Conservation (phyloP, 1,284 basidiomycete species). For the Sanguinoderma infundibulare region DNA sequence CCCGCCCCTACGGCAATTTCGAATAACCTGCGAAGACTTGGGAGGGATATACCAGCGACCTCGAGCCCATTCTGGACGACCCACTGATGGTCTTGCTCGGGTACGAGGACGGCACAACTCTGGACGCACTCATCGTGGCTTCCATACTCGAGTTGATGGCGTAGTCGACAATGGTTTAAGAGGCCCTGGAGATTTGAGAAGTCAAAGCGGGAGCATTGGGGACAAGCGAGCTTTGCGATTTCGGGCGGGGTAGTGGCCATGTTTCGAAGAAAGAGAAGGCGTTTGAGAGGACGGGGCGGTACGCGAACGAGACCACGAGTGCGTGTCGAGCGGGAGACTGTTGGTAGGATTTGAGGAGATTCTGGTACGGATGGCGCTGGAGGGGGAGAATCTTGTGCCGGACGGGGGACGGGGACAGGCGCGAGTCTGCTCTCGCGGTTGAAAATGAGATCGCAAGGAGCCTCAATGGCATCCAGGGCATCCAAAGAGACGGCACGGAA, state of each 20-base stretch:
- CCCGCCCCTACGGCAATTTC: slow-evolving; percentile 65
- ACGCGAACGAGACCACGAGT: slow-evolving; percentile 43
- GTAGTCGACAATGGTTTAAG: slow-evolving; percentile 73
- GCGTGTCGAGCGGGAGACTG: slow-evolving; percentile 28
- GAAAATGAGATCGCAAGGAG: slow-evolving; percentile 54
- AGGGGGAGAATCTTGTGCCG: slow-evolving; percentile 9
- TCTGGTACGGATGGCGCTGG: slow-evolving; percentile 22
- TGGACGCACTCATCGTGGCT: slow-evolving; percentile 78
- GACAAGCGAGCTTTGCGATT: slow-evolving; percentile 58
- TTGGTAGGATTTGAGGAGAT: slow-evolving; percentile 6
- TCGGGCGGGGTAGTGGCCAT: slow-evolving; percentile 38
- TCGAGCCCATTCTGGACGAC: slow-evolving; percentile 59
- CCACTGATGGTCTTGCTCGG: slow-evolving; percentile 45
- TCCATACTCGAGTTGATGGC: slow-evolving; percentile 70
- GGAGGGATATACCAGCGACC: slow-evolving; percentile 58
- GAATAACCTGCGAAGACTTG: slow-evolving; percentile 69
- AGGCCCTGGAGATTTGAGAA: slow-evolving; percentile 80
- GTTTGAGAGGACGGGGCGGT: slow-evolving; percentile 39
- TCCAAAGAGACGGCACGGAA: slow-evolving; percentile 60
- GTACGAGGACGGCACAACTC: slow-evolving; percentile 57
- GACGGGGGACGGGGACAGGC: slow-evolving; percentile 22
- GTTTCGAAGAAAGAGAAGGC: slow-evolving; percentile 51
- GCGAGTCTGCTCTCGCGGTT: slow-evolving; percentile 40
- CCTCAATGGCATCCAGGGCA: slow-evolving; percentile 58
- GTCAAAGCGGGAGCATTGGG: slow-evolving; percentile 60